Evolutionary conservation across 768 basidiomycete species (phyloP), one percentile per base, ranked within the genome.

Genomic region (Pleurotus cornucopiae): DNA sequence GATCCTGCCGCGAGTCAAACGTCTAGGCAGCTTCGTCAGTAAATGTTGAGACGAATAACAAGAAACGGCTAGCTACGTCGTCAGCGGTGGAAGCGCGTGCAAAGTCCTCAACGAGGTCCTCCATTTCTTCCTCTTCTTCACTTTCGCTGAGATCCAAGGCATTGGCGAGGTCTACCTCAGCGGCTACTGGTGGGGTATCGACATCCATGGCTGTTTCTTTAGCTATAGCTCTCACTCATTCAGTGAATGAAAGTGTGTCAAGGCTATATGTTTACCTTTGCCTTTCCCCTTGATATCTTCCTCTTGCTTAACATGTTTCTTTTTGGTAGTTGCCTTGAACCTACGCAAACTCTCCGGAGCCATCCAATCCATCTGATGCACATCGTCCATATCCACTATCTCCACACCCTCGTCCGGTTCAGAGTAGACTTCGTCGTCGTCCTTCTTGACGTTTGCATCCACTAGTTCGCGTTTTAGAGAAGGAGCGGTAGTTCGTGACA

Each of bases 381-480:
- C 83, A 57, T 86, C 78, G 26, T 86, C 84, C 82, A 94, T 88
- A 63, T 94, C 91, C 40, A 94, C 75, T 52, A 93, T 91, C 71
- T 92, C 89, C 21, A 92, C 87, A 9, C 89, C 91, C 54, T 91
- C 89, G 62, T 93, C 91, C 11, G 89, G 88, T 58, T 94, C 91
- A 14, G 91, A 94, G 69, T 93, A 92, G 16, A 77, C 76, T 57
- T 91, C 91, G 5, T 74, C 83, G 14, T 88, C 83, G 46, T 78
- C 66, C 20, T 62, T 59, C 12, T 60, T 62, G 44, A 64, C 67
- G 18, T 63, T 67, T 57, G 65, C 74, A 57, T 58, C 34, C 34
- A 64, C 64, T 25, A 58, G 58, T 49, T 78, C 77, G 43, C 73
- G 74, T 61, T 78, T 81, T 46, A 85, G 64, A 6, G 78, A 66